Conservation (phyloP, 2,329 filamentous ascomycete species). For the Coniosporium tulheliwenetii region DNA sequence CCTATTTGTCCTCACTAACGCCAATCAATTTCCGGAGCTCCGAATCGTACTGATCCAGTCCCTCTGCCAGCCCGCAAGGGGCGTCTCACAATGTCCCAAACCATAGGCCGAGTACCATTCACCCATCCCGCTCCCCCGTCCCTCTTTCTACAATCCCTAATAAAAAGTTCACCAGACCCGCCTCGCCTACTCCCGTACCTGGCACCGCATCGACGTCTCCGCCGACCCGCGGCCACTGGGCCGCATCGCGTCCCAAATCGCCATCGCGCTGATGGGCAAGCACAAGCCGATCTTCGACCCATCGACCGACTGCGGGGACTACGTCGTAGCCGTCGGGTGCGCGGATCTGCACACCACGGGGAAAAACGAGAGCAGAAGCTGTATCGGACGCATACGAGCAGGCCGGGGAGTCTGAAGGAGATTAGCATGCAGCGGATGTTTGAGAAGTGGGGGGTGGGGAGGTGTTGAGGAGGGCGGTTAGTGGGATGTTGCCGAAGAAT, state of each 20-base stretch:
- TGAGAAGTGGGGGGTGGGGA: conserved; percentile 83
- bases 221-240: conserved; percentile 62
- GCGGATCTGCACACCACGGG: conserved; percentile 75
- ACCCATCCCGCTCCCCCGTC: conserved; percentile 10
- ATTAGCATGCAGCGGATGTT: conserved; percentile 94
- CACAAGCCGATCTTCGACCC: conserved; percentile 97
- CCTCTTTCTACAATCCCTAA: conserved; percentile 1
- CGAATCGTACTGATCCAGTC: no score
- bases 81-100: conserved; percentile 52
- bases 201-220: conserved; percentile 75
- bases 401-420: conserved; percentile 70
- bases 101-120: conserved; percentile 50
- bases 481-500: conserved; percentile 98
- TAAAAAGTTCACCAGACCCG: conserved; percentile 48
- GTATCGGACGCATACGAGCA: conserved; percentile 89
- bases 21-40: no score
- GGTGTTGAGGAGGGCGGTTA: conserved; percentile 79
- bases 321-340: conserved; percentile 88
- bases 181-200: conserved; percentile 88
- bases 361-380: conserved; percentile 86
- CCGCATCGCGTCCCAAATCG: conserved; percentile 76
- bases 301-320: conserved; percentile 96
- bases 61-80: no score
- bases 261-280: conserved; percentile 86
- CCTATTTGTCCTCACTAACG: no score